Conservation (phyloP, 2,329 filamentous ascomycete genomes). For the Diaporthe eres region DNA sequence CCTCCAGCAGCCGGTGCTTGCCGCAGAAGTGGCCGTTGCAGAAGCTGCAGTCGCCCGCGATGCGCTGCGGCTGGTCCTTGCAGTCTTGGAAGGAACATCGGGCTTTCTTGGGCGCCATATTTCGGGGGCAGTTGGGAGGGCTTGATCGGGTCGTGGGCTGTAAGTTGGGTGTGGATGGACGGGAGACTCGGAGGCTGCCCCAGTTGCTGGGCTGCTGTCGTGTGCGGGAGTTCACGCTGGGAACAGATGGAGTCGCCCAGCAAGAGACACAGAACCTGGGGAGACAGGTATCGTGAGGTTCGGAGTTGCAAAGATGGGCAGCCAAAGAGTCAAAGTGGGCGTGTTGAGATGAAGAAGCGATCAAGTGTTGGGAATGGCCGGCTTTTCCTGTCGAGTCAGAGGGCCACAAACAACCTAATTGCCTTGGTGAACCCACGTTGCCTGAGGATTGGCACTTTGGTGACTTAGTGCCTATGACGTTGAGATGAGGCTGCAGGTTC, state of each 20-base stretch:
- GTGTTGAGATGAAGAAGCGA: background rate
- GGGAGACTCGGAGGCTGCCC: background rate
- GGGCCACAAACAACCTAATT: no score
- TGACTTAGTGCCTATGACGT: background rate
- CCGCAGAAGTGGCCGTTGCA: conserved; percentile 95
- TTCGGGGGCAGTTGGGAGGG: background rate
- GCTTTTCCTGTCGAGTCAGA: background rate
- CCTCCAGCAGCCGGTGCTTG: conserved; percentile 93
- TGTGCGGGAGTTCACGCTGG: background rate
- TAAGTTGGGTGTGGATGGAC: background rate
- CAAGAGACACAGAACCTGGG: background rate
- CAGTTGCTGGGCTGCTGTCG: no score
- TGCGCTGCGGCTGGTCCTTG: conserved; percentile 89
- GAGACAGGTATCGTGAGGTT: no score
- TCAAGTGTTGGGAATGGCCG: background rate
- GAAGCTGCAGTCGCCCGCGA: conserved; percentile 96
- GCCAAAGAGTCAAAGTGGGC: background rate
- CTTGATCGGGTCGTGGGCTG: no score
- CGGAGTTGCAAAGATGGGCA: background rate
- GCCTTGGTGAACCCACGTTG: background rate
- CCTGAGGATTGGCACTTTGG: background rate
- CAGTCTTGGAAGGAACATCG: conserved; percentile 93
- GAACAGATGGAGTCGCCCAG: background rate
- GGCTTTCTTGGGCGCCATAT: conserved; percentile 81
- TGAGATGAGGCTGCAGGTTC: background rate